phyloP scores from a whole-genome alignment of 176 grass and related monocot species.

The Oryza rufipogon region DNA sequence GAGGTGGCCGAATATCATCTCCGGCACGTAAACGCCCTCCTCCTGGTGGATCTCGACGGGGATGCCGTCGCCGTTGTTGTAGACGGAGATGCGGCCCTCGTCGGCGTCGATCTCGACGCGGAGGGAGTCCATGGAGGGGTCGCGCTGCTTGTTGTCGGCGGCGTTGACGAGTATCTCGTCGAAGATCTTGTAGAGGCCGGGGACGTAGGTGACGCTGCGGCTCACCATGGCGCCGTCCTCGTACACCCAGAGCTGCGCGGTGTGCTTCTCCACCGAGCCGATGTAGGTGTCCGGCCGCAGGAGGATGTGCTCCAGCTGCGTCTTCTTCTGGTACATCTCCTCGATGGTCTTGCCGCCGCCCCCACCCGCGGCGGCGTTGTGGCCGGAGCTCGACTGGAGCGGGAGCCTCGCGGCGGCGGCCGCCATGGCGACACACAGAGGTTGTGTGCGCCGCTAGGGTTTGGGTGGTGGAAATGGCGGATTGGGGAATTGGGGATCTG shows the following conservation, averaged over 20 bases:
- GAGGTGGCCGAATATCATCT: conserved; percentile 96
- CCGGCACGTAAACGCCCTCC: conserved; percentile 88
- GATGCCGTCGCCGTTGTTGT: conserved; percentile 86
- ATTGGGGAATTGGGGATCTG: conserved; percentile 25
- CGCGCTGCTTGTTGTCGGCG: conserved; percentile 97
- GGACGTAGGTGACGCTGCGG: conserved; percentile 72
- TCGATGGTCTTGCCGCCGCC: conserved; percentile 75
- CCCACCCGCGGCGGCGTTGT: conserved; percentile 60
- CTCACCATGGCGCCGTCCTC: conserved; percentile 62
- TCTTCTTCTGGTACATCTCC: conserved; percentile 90
- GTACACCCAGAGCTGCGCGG: conserved; percentile 76
- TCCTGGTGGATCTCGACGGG: conserved; percentile 90
- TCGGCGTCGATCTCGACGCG: conserved; percentile 76
- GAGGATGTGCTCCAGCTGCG: conserved; percentile 93
- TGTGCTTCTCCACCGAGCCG: conserved; percentile 81
- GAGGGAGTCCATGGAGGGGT: conserved; percentile 77
- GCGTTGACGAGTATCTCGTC: conserved; percentile 99
- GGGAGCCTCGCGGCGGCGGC: conserved; percentile 50
- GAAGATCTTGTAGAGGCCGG: conserved; percentile 96
- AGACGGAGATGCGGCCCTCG: conserved; percentile 63
- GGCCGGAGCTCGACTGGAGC: conserved; percentile 68
- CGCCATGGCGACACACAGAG: conserved; percentile 66
- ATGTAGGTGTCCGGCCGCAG: conserved; percentile 89
- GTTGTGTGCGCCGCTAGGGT: conserved; percentile 35
- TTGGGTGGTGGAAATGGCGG: neutral